Base-by-base conservation (phyloP, 768 basidiomycete species). In the Agaricus sinodeliciosus region DNA sequence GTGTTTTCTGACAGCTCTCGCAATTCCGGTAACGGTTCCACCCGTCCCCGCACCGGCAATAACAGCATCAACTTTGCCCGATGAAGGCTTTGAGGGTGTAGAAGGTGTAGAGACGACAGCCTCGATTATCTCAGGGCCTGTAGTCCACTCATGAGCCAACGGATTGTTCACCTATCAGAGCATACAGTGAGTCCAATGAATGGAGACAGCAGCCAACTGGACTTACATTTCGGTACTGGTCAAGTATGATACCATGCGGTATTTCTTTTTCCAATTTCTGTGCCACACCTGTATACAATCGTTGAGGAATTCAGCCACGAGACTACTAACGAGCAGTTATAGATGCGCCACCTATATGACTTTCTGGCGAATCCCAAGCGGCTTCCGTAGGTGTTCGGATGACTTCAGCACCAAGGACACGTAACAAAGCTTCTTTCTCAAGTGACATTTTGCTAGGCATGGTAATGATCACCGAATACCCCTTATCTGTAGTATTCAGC, bases 361-460 rank as follows among this genome's bases (percentile, higher is more conserved):
- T 90, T 41, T 92, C 86, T 12, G 89, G 86, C 1, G 92, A 84
- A 62, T 96, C 87, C 82, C 84, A 95, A 4, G 89, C 80, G 1
- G 89, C 92, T 50, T 87, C 87, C 9, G 83, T 92, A 3, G 95
- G 95, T 3, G 96, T 97, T 46, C 96, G 88, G 50, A 98, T 76
- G 48, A 99, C 93, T 65, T 93, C 87, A 2, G 96, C 96, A 3
- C 96, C 95, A 9, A 97, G 78, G 0, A 93, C 92, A 37, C 90
- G 84, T 26, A 99, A 76, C 19, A 90, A 79, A 1, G 90, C 90
- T 70, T 94, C 93, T 68, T 99, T 99, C 71, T 99, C 95, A 25
- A 59, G 53, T 15, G 90, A 93, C 95, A 97, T 98, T 74, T 97
- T 97, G 65, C 92, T 84, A 35, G 94, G 94, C 68, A 96, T 72